Evolutionary conservation across 495 filamentous ascomycete species (phyloP).

Genomic region (Poronia punctata): DNA sequence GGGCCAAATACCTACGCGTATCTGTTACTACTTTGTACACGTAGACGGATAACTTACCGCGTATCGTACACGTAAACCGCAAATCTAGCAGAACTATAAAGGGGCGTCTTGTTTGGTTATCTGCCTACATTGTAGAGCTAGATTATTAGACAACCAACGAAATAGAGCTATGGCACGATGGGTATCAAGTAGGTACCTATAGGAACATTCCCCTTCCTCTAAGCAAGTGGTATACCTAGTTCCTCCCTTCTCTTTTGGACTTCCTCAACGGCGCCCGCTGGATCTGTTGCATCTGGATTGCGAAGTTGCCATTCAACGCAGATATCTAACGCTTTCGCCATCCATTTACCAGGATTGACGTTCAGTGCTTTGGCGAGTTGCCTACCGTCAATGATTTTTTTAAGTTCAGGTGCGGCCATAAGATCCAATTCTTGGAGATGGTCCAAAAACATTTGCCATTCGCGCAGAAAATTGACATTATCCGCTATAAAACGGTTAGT

Average conservation of each 20-base stretch:
- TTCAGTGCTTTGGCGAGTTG: conserved; percentile 55
- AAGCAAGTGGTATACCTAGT: conserved; percentile 49
- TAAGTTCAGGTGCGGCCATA: conserved; percentile 44
- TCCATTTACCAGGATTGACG: conserved; percentile 67
- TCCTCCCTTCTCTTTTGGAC: conserved; percentile 49
- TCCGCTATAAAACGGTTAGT: conserved; percentile 19
- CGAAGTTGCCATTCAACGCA: conserved; percentile 80
- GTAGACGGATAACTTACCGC: too few species aligned
- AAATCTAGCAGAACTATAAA: too few species aligned
- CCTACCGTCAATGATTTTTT: conserved; percentile 58
- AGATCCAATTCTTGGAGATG: conserved; percentile 46
- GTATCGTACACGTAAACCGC: too few species aligned
- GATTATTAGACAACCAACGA: too few species aligned
- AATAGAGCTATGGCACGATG: too few species aligned
- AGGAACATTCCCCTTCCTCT: too few species aligned
- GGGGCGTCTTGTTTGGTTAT: too few species aligned
- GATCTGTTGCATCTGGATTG: conserved; percentile 58
- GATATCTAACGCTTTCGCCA: conserved; percentile 61
- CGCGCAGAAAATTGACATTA: conserved; percentile 28
- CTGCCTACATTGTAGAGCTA: too few species aligned
- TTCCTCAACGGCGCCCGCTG: conserved; percentile 57
- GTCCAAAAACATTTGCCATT: conserved; percentile 51
- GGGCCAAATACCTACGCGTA: too few species aligned
- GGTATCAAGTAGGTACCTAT: too few species aligned
- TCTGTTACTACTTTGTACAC: too few species aligned